Conservation (phyloP, 2,329 filamentous ascomycete genomes). For the Ophiostoma sp. region DNA sequence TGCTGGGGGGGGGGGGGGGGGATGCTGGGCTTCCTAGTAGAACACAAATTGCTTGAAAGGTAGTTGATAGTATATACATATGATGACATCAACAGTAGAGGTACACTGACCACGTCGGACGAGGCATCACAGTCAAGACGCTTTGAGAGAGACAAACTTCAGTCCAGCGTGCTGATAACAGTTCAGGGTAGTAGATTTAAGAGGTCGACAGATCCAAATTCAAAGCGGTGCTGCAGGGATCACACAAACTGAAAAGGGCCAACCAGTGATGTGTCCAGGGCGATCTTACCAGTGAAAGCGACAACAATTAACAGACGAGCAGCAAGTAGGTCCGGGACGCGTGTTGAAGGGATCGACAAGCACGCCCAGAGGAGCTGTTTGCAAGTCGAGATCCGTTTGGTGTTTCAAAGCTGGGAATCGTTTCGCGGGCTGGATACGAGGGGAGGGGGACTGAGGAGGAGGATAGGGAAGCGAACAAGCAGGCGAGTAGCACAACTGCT, state of each 20-base stretch:
- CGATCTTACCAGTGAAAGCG: neutral
- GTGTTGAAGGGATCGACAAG: neutral
- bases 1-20: neutral
- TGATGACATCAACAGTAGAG: neutral
- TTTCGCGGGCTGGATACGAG: constrained; percentile 11
- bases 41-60: too few species aligned
- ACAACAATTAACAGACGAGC: neutral
- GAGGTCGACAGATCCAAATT: too few species aligned
- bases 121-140: neutral
- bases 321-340: neutral
- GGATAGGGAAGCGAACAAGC: neutral
- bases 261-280: neutral
- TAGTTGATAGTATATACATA: neutral
- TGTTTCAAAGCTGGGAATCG: constrained; percentile 9
- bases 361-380: neutral
- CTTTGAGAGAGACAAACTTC: neutral
- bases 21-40: neutral
- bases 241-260: neutral
- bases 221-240: neutral
- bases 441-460: neutral
- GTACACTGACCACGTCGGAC: too few species aligned
- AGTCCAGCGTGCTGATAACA: neutral
- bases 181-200: neutral
- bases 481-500: constrained; percentile 16
- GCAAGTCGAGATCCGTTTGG: neutral